Evolutionary conservation across 305 asterid genomes (phyloP).

Genomic region (Fraxinus baroniana): DNA sequence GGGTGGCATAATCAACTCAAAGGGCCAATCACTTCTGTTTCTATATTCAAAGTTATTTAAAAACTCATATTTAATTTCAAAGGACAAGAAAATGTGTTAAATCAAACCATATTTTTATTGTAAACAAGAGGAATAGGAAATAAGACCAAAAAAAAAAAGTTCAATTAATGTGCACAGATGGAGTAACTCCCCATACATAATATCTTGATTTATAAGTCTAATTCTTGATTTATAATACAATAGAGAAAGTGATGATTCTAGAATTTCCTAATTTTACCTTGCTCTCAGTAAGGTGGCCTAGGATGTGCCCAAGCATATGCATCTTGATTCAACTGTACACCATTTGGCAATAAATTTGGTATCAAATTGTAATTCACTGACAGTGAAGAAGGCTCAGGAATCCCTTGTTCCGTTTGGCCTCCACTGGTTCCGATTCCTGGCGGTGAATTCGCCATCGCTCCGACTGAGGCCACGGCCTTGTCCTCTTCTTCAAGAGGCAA

Average conservation of each 20-base stretch:
- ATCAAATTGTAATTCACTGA: slow-evolving; percentile 48
- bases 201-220: not conserved
- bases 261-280: not conserved
- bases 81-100: not conserved
- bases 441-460: slow-evolving; percentile 36
- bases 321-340: slow-evolving; percentile 64
- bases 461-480: slow-evolving; percentile 30
- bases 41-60: not conserved
- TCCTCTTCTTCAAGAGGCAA: slow-evolving; percentile 66
- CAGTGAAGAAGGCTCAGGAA: slow-evolving; percentile 42
- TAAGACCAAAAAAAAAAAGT: not conserved
- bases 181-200: slow-evolving; percentile 6
- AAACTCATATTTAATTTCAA: not conserved
- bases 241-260: slow-evolving; percentile 9
- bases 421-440: slow-evolving; percentile 29
- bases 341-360: slow-evolving; percentile 59
- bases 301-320: slow-evolving; percentile 64
- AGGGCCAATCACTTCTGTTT: not conserved
- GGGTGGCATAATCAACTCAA: not conserved
- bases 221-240: slow-evolving; percentile 4
- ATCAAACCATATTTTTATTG: not conserved
- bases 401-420: slow-evolving; percentile 31
- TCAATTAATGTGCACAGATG: not conserved
- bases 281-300: slow-evolving; percentile 47
- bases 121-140: not conserved